phyloP scores from a whole-genome alignment of 805 yeast species.

The Tetrapisispora arboricola region DNA sequence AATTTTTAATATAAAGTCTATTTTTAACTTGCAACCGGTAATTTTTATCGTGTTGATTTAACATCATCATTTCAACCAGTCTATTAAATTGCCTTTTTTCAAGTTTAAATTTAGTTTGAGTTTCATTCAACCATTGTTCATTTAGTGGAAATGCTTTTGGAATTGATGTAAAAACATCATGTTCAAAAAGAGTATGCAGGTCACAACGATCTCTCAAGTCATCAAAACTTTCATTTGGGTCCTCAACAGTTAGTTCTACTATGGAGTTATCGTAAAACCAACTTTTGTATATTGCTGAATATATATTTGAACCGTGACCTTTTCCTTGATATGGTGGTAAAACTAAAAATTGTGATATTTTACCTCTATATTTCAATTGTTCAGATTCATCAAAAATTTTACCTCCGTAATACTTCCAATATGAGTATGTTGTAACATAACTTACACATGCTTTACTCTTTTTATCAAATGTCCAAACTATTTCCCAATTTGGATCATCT shows the following conservation, averaged over 20 bases:
- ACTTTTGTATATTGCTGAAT: constrained; percentile 40
- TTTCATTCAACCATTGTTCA: constrained; percentile 32
- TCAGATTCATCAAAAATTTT: constrained; percentile 37
- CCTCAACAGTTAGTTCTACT: constrained; percentile 78
- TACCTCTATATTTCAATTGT: constrained; percentile 39
- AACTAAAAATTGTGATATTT: constrained; percentile 79
- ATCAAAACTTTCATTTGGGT: constrained; percentile 88
- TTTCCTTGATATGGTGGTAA: constrained; percentile 75
- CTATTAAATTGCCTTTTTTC: constrained; percentile 73
- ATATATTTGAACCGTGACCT: constrained; percentile 62
- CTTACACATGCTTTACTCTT: constrained; percentile 48
- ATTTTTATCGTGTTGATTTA: constrained; percentile 33
- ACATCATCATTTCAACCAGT: constrained; percentile 62
- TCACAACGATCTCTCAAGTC: constrained; percentile 82
- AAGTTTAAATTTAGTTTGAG: constrained; percentile 41
- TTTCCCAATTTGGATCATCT: constrained; percentile 69
- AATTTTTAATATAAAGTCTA: constrained; percentile 68
- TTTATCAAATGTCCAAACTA: constrained; percentile 42
- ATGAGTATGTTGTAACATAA: constrained; percentile 72
- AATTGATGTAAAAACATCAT: constrained; percentile 24
- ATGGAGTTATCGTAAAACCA: constrained; percentile 49
- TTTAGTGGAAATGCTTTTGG: constrained; percentile 12
- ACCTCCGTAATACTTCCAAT: constrained; percentile 62
- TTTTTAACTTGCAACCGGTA: constrained; percentile 55
- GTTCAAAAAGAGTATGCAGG: constrained; percentile 37